Evolutionary conservation across 345 rosid genomes (phyloP).

Genomic region (Aegle marmelos): DNA sequence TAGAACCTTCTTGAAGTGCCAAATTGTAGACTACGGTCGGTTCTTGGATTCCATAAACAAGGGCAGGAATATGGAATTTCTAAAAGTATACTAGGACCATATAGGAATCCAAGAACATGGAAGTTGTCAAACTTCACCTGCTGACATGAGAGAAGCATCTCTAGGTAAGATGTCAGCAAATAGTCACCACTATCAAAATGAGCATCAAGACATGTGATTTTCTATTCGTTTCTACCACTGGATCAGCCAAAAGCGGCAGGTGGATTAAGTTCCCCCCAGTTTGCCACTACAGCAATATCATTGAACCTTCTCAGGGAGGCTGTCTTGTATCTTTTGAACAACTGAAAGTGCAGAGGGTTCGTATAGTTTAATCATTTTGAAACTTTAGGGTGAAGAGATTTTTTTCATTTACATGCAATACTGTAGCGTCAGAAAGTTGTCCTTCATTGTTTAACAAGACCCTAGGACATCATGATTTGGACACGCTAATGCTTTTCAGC

Average conservation of each 20-base stretch:
- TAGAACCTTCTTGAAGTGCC: constrained; percentile 23
- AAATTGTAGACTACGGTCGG: background rate
- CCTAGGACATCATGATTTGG: constrained; percentile 33
- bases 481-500: constrained; percentile 37
- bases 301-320: constrained; percentile 11
- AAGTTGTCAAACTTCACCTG: constrained; percentile 2
- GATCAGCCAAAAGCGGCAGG: background rate
- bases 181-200: background rate
- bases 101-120: constrained; percentile 6
- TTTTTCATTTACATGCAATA: constrained; percentile 8
- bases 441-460: constrained; percentile 8
- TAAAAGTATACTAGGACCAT: background rate
- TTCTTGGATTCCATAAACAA: constrained; percentile 2
- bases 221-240: background rate
- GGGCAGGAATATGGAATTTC: background rate
- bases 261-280: background rate
- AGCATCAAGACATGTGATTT: background rate
- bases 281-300: background rate
- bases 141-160: constrained; percentile 11
- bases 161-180: background rate
- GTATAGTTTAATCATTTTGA: constrained; percentile 15
- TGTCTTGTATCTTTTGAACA: constrained; percentile 23
- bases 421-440: background rate
- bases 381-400: constrained; percentile 6
- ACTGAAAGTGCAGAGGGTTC: constrained; percentile 10